Evolutionary conservation across 179 eudicot genomes (phyloP), one percentile per base, ranked within the genome.

Genomic region (Spergularia azorica): DNA sequence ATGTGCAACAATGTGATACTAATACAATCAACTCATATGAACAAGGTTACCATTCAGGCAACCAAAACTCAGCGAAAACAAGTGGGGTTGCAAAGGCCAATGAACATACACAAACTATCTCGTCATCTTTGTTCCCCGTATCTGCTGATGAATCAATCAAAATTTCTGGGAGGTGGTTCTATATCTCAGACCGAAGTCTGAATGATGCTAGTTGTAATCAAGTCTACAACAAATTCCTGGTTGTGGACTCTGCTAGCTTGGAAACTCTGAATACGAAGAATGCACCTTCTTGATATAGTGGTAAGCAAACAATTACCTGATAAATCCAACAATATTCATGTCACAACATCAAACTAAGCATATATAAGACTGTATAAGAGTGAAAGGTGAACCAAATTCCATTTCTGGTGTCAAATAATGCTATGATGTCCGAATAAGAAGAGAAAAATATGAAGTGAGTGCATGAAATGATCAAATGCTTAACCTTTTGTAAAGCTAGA

Each of bases 1-100:
- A 74, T 78, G 58, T 82, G 79, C 79, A 78, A 73, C 36, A 68
- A 76, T 15, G 26, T 7, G 54, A 78, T 61, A 68, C 77, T 67
- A 63, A 17, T 77, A 81, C 81, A 81, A 63, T 46, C 60, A 71
- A 59, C 81, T 77, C 77, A 76, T 83, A 83, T 83, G 75, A 76
- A 83, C 85, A 83, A n/a, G 79, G 63, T 78, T 18, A 51, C 81
- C 70, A 62, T 14, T 64, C 5, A 70, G 73, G 77, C 74, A 79
- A 79, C 79, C 77, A 52, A 71, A 78, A 70, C 67, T 15, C 4
- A 54, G 59, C 12, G 56, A 63, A 76, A 54, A 60, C 32, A 55
- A 60, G 61, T 36, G 58, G 4, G 50, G 6, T 9, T 46, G 10
- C 20, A 68, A 63, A 39, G 13, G 21, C 39, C 8, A 39, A 55